These are phyloP conservation scores for Debaryomyces singareniensis DNA, from an alignment of 1,139 yeast species.

Conservation along the genomic window DNA sequence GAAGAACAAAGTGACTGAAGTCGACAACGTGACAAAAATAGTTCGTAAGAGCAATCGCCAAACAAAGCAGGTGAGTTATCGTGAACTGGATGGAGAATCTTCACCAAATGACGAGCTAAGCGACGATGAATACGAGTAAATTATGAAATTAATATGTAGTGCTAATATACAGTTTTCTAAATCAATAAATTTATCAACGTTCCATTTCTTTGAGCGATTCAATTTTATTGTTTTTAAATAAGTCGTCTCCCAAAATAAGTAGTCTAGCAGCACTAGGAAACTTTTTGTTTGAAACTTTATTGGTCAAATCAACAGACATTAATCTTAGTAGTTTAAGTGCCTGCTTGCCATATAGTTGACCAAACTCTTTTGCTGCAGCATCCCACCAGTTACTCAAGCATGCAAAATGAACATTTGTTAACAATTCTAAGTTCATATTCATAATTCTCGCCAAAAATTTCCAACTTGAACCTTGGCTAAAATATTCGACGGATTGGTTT, in stretches of 20 bases:
- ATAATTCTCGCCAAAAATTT: slow-evolving; percentile 60
- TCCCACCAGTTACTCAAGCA: slow-evolving; percentile 92
- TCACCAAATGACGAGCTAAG: too few relatives aligned
- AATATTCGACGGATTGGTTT: slow-evolving; percentile 10
- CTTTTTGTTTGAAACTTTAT: slow-evolving; percentile 38
- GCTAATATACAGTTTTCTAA: slow-evolving; percentile 2
- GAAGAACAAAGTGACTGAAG: neutral
- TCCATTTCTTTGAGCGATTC: slow-evolving; percentile 50
- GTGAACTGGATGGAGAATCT: too few relatives aligned
- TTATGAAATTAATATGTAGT: too few relatives aligned
- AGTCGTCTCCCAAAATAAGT: slow-evolving; percentile 71
- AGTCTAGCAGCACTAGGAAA: slow-evolving; percentile 77
- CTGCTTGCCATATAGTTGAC: slow-evolving; percentile 59
- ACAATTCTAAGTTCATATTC: slow-evolving; percentile 43
- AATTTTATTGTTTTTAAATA: slow-evolving; percentile 42
- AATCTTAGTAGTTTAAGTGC: slow-evolving; percentile 53
- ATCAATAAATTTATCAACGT: slow-evolving; percentile 11
- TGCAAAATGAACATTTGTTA: slow-evolving; percentile 66
- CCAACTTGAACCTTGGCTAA: slow-evolving; percentile 58
- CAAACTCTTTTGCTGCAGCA: slow-evolving; percentile 55
- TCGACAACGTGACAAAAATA: neutral
- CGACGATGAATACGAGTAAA: slow-evolving; percentile 4
- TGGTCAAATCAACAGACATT: slow-evolving; percentile 44
- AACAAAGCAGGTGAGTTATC: slow-evolving; percentile 33
- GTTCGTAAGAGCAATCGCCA: slow-evolving; percentile 41